phyloP scores from a whole-genome alignment of 129 eudicot species.

The Gnaphalium uliginosum region DNA sequence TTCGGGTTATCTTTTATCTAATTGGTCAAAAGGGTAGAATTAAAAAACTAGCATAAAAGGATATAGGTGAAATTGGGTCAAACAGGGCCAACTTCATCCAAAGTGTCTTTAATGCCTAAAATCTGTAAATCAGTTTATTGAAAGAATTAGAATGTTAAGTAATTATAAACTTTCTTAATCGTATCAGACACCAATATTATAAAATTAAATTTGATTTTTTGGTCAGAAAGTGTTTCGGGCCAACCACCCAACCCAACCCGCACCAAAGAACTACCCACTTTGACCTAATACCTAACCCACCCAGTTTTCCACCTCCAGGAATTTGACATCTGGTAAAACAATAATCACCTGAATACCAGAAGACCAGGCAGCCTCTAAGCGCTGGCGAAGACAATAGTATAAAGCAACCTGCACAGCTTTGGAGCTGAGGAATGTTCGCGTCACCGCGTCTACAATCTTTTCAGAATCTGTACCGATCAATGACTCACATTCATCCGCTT shows the following conservation, averaged over 20 bases:
- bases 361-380: constrained; percentile 58
- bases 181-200: neutral
- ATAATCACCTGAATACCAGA: constrained; percentile 74
- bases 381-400: constrained; percentile 85
- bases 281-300: too few species aligned
- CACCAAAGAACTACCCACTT: too few species aligned
- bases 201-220: too few species aligned
- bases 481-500: constrained; percentile 46
- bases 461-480: constrained; percentile 48
- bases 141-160: neutral
- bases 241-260: too few species aligned
- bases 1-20: neutral
- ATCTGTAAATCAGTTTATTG: too few species aligned
- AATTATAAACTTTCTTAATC: neutral
- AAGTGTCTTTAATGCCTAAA: too few species aligned
- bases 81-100: neutral
- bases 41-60: neutral
- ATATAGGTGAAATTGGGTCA: neutral
- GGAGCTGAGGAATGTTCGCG: constrained; percentile 76
- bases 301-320: neutral
- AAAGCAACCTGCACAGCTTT: constrained; percentile 81
- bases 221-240: neutral
- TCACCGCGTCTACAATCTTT: constrained; percentile 55
- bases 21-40: neutral
- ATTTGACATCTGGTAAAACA: neutral